Conservation (phyloP, 179 eudicot genomes). For the Spergularia azorica region DNA sequence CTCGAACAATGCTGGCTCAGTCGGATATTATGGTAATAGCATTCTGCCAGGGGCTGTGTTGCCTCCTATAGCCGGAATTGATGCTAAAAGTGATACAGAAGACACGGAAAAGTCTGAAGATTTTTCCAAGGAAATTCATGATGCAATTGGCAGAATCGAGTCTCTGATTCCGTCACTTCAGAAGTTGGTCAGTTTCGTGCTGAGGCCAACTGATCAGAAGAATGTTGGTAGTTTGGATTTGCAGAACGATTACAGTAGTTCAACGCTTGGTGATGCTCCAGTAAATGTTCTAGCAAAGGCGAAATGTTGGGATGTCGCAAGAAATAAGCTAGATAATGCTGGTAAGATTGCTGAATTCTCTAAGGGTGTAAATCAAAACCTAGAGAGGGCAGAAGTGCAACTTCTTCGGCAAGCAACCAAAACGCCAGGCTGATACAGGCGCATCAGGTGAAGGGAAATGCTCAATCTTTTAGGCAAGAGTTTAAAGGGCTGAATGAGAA, state of each 20-base stretch:
- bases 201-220: slow-evolving; percentile 9
- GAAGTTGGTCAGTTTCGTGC: slow-evolving; percentile 21
- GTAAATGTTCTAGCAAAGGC: slow-evolving; percentile 11
- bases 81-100: slow-evolving; percentile 2
- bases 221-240: slow-evolving; percentile 13
- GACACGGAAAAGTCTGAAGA: slow-evolving; percentile 20
- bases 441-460: background rate
- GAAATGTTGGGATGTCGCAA: slow-evolving; percentile 8
- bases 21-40: background rate
- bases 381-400: background rate
- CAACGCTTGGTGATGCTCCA: slow-evolving; percentile 19
- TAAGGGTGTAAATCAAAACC: background rate
- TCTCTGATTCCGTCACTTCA: slow-evolving; percentile 45
- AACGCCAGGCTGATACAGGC: background rate
- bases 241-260: background rate
- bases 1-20: slow-evolving; percentile 18
- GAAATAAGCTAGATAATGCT: slow-evolving; percentile 5
- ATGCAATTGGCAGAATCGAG: slow-evolving; percentile 48
- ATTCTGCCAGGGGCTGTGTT: slow-evolving; percentile 5
- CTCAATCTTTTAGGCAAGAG: background rate
- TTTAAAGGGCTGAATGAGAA: slow-evolving; percentile 18
- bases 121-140: slow-evolving; percentile 45
- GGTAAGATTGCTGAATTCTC: background rate
- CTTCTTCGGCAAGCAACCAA: background rate
- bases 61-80: slow-evolving; percentile 14